phyloP scores from a whole-genome alignment of 495 filamentous ascomycete species.

The Peziza echinospora region DNA sequence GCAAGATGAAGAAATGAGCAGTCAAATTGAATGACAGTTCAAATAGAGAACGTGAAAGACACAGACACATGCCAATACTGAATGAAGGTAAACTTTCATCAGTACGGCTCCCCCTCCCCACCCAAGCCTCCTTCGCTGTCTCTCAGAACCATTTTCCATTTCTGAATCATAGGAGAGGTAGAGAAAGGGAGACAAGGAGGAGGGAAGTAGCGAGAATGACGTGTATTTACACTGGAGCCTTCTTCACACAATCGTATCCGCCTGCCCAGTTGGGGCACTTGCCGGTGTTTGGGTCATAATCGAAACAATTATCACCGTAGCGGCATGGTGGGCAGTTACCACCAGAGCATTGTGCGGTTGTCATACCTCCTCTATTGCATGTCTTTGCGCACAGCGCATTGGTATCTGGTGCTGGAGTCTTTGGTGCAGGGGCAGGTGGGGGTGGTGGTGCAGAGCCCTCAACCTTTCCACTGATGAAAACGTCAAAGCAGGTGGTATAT shows the following conservation, averaged over 20 bases:
- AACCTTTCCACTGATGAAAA: slow-evolving; percentile 1
- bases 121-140: no score
- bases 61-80: no score
- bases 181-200: no score
- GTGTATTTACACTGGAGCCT: no score
- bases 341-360: slow-evolving; percentile 7
- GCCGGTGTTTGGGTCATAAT: slow-evolving; percentile 4
- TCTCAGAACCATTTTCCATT: no score
- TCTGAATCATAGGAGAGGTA: no score
- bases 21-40: no score
- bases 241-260: slow-evolving; percentile 15
- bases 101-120: no score
- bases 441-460: neutral
- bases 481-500: slow-evolving; percentile 10
- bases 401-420: neutral
- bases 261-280: slow-evolving; percentile 14
- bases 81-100: no score
- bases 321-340: slow-evolving; percentile 13
- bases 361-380: slow-evolving; percentile 11
- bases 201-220: no score
- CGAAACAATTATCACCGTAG: slow-evolving; percentile 14
- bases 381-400: slow-evolving; percentile 6
- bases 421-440: neutral
- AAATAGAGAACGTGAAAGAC: no score
- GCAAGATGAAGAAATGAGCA: no score